These are phyloP conservation scores for Aspergillus fructus DNA, from an alignment of 2,329 filamentous ascomycete genomes.

Conservation along the genomic window DNA sequence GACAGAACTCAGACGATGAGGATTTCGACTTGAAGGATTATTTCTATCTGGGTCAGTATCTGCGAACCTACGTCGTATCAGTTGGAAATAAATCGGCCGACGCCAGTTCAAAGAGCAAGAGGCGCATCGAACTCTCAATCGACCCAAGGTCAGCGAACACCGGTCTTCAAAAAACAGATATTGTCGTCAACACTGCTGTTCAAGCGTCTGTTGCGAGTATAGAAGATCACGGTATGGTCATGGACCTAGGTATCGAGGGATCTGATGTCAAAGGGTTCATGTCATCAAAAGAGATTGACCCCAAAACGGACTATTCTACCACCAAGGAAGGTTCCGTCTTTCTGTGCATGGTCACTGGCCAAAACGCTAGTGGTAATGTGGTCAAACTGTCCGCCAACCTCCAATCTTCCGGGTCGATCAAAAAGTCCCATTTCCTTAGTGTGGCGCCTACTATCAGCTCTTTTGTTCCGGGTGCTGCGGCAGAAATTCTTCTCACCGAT, in stretches of 20 bases:
- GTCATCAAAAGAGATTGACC: slow-evolving; percentile 75
- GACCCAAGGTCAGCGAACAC: slow-evolving; percentile 76
- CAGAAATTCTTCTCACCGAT: slow-evolving; percentile 79
- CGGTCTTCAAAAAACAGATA: slow-evolving; percentile 68
- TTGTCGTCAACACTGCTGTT: slow-evolving; percentile 73
- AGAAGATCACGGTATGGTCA: slow-evolving; percentile 93
- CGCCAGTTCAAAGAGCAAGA: slow-evolving; percentile 65
- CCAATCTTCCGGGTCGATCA: slow-evolving; percentile 66
- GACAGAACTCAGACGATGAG: slow-evolving; percentile 44
- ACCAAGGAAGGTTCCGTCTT: slow-evolving; percentile 82
- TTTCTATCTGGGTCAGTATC: slow-evolving; percentile 81
- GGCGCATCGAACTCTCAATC: slow-evolving; percentile 83
- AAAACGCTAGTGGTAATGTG: slow-evolving; percentile 75
- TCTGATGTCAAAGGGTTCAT: slow-evolving; percentile 76
- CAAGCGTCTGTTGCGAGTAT: slow-evolving; percentile 88
- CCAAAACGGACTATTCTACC: slow-evolving; percentile 61
- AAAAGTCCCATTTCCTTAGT: slow-evolving; percentile 64
- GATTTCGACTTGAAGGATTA: slow-evolving; percentile 72
- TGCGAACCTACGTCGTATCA: slow-evolving; percentile 79
- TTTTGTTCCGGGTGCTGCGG: slow-evolving; percentile 87
- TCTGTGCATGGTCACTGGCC: slow-evolving; percentile 75
- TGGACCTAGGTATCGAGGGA: slow-evolving; percentile 79
- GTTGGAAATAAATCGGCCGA: slow-evolving; percentile 59
- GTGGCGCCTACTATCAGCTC: slow-evolving; percentile 84
- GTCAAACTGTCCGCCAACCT: slow-evolving; percentile 79